Evolutionary conservation across 345 rosid species (phyloP).

Genomic region (Murraya paniculata): DNA sequence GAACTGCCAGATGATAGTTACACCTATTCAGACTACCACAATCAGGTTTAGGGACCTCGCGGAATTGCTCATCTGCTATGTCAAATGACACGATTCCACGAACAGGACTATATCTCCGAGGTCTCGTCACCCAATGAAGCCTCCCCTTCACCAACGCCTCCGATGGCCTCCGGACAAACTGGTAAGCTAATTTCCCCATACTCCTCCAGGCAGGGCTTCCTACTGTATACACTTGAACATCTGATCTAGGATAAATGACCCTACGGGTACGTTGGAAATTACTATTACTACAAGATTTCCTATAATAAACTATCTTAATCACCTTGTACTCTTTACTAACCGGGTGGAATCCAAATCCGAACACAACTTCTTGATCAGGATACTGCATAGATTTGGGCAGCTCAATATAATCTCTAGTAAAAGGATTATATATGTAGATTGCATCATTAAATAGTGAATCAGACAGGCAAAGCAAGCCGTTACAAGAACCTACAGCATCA

Average conservation of each 20-base stretch:
- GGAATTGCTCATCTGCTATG: constrained; percentile 64
- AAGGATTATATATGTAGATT: constrained; percentile 55
- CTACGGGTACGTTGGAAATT: constrained; percentile 31
- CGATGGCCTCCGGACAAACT: constrained; percentile 50
- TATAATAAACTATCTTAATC: constrained; percentile 54
- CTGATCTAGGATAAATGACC: constrained; percentile 40
- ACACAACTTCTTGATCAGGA: constrained; percentile 46
- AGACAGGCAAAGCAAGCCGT: constrained; percentile 55
- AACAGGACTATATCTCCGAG: constrained; percentile 53
- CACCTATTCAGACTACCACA: constrained; percentile 60
- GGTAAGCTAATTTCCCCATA: constrained; percentile 61
- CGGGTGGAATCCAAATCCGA: constrained; percentile 62
- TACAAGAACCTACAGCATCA: constrained; percentile 54
- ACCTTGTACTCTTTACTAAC: constrained; percentile 53
- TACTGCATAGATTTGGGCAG: constrained; percentile 40
- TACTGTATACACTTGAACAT: constrained; percentile 52
- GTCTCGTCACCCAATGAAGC: constrained; percentile 77
- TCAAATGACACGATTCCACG: constrained; percentile 74
- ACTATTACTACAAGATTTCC: constrained; percentile 14
- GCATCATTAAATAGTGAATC: constrained; percentile 44
- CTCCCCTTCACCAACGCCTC: constrained; percentile 75
- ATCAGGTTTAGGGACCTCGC: constrained; percentile 73
- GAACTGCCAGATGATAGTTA: constrained; percentile 51
- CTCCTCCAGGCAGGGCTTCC: constrained; percentile 60
- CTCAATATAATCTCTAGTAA: constrained; percentile 37